phyloP scores from a whole-genome alignment of 257 asterid genomes.

The Paulownia fortunei region DNA sequence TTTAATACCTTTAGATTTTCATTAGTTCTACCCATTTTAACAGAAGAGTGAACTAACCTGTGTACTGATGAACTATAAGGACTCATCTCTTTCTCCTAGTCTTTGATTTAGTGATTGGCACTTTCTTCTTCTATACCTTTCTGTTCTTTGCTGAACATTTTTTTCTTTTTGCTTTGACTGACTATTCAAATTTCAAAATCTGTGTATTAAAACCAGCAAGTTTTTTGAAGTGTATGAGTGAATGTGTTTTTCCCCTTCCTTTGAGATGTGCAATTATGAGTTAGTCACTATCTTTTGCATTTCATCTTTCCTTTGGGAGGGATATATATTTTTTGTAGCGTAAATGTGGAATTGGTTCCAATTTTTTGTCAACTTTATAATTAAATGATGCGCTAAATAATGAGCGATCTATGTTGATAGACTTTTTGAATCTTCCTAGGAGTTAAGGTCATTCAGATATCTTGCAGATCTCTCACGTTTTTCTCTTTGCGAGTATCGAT shows the following conservation, averaged over 20 bases:
- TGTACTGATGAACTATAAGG: constrained; percentile 18
- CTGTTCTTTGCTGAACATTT: constrained; percentile 21
- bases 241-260: background rate
- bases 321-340: background rate
- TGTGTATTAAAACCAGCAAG: background rate
- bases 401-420: background rate
- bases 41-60: constrained; percentile 15
- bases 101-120: constrained; percentile 13
- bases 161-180: background rate
- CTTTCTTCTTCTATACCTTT: constrained; percentile 17
- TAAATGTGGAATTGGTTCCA: background rate
- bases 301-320: background rate
- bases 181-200: background rate
- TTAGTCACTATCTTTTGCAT: background rate
- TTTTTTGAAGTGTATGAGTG: background rate
- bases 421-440: constrained; percentile 11
- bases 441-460: background rate
- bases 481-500: background rate
- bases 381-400: background rate
- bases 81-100: constrained; percentile 9
- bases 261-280: background rate
- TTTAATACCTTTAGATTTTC: constrained; percentile 15
- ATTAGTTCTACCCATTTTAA: constrained; percentile 3
- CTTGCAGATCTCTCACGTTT: constrained; percentile 8
- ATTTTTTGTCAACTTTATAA: constrained; percentile 2